Evolutionary conservation across 1,284 basidiomycete genomes (phyloP), one percentile per base, ranked within the genome.

Genomic region (Pseudozyma flocculosa): DNA sequence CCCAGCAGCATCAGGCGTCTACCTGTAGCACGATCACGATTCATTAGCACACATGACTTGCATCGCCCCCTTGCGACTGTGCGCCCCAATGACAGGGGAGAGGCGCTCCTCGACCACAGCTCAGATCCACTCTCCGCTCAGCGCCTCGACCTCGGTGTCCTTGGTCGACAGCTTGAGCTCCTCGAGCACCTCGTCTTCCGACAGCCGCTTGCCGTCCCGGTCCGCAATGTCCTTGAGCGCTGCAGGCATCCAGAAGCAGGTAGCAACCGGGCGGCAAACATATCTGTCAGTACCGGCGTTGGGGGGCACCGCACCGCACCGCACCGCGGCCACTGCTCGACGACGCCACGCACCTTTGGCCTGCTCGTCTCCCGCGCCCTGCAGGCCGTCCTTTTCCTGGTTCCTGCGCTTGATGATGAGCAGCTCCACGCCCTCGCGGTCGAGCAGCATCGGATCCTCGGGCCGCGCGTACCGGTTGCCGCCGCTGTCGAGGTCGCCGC

Each of bases 61-160:
- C n/a, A n/a, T n/a, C n/a, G n/a, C n/a, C n/a, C n/a, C n/a, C n/a
- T n/a, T n/a, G n/a, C n/a, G n/a, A n/a, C n/a, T n/a, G n/a, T n/a
- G n/a, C n/a, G n/a, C n/a, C n/a, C n/a, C n/a, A n/a, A n/a, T n/a
- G n/a, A n/a, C n/a, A n/a, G n/a, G n/a, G n/a, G n/a, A n/a, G n/a
- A n/a, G n/a, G n/a, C n/a, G n/a, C n/a, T n/a, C n/a, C n/a, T n/a
- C n/a, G n/a, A n/a, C n/a, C n/a, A n/a, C n/a, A n/a, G n/a, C n/a
- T n/a, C n/a, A 70, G 34, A 70, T 65, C 68, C 68, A 70, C 5
- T 63, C 54, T 22, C 68, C 68, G 13, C 59, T 53, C 21, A 70
- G 38, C 1, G 68, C 59, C 38, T 62, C 44, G 26, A 57, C 40
- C 18, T 64, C 58, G 17, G 49, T 43, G 7, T 56, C 53, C 32